phyloP scores from a whole-genome alignment of 1,284 basidiomycete genomes.

The Sporisorium iseilematis-ciliati region DNA sequence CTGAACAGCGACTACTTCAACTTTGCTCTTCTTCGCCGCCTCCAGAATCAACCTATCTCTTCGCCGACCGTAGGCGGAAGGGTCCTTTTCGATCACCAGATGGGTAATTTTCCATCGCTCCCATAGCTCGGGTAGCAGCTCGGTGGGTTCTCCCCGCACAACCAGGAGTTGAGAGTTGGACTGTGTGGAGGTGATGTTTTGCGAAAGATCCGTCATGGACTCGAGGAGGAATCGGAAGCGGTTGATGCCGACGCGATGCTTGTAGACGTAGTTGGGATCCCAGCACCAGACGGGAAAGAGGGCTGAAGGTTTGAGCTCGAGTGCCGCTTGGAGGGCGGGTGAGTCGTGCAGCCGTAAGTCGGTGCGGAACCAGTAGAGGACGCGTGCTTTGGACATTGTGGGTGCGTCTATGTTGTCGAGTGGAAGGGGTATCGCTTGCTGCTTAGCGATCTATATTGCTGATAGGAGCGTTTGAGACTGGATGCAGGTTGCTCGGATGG shows the following conservation, averaged over 20 bases:
- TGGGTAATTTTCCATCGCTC: constrained; percentile 73
- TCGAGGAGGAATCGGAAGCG: constrained; percentile 73
- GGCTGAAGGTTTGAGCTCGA: constrained; percentile 70
- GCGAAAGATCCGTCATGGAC: constrained; percentile 71
- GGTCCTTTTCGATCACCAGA: constrained; percentile 70
- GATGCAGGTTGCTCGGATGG: not conserved
- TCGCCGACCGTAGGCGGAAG: constrained; percentile 46
- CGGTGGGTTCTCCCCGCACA: constrained; percentile 72
- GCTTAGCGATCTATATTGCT: not conserved
- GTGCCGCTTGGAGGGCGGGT: constrained; percentile 72
- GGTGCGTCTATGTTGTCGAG: not conserved
- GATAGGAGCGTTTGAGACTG: too few species aligned
- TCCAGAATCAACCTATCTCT: constrained; percentile 45
- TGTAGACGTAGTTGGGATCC: constrained; percentile 71
- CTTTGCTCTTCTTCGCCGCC: constrained; percentile 45
- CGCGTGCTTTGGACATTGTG: constrained; percentile 57
- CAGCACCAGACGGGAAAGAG: constrained; percentile 72
- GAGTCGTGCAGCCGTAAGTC: constrained; percentile 74
- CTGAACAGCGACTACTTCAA: constrained; percentile 52
- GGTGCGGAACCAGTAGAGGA: constrained; percentile 73
- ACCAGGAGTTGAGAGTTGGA: constrained; percentile 72
- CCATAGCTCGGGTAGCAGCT: constrained; percentile 71
- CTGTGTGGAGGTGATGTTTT: constrained; percentile 70
- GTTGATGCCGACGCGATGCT: constrained; percentile 72
- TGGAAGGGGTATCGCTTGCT: not conserved